Conservation (phyloP, 495 filamentous ascomycete genomes). For the Cenococcum geophilum region DNA sequence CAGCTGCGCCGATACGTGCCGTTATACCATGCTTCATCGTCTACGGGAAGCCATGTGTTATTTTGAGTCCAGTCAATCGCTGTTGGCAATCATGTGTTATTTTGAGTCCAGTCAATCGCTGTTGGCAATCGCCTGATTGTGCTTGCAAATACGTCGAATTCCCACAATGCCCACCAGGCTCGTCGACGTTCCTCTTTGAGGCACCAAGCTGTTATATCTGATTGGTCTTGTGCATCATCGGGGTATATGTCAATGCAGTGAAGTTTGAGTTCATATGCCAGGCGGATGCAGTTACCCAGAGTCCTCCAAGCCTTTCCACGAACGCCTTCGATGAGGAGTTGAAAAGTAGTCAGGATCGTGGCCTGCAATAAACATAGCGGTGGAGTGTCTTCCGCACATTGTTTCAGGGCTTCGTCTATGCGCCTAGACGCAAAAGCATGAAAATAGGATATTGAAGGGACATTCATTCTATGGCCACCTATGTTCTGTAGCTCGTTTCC, state of each 20-base stretch:
- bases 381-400: neutral
- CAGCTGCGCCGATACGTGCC: constrained; percentile 29
- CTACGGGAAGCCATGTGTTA: constrained; percentile 27
- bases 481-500: neutral
- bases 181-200: constrained; percentile 3
- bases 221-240: too few relatives aligned
- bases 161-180: constrained; percentile 38
- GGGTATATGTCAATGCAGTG: neutral
- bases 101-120: constrained; percentile 35
- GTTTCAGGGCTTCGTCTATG: neutral
- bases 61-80: constrained; percentile 35
- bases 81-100: constrained; percentile 29
- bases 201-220: neutral
- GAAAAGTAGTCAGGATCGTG: neutral
- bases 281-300: neutral
- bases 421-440: neutral
- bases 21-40: constrained; percentile 36
- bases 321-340: neutral
- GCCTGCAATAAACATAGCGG: neutral
- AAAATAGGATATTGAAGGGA: neutral
- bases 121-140: constrained; percentile 35
- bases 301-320: constrained; percentile 1
- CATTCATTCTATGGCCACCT: neutral
- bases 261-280: neutral
- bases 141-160: constrained; percentile 40